Evolutionary conservation across 2,329 filamentous ascomycete species (phyloP).

Genomic region (Beauveria asiatica): DNA sequence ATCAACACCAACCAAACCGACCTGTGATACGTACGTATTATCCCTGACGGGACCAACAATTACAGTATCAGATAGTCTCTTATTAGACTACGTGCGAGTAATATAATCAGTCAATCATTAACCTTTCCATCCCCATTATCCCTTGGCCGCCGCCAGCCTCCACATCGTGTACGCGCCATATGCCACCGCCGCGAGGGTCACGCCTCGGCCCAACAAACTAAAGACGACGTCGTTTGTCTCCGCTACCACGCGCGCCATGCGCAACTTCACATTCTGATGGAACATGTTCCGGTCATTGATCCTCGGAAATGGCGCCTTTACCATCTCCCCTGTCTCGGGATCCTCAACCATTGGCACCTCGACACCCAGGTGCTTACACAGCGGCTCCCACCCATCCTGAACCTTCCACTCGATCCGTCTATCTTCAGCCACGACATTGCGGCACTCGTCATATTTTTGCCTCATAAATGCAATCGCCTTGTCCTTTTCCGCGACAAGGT

Average conservation of each 20-base stretch:
- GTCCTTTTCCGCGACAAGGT: slow-evolving; percentile 26
- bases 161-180: slow-evolving; percentile 1
- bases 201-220: background rate
- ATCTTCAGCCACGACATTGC: slow-evolving; percentile 24
- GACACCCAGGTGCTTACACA: slow-evolving; percentile 31
- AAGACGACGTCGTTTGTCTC: background rate
- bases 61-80: no score
- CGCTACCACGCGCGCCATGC: slow-evolving; percentile 5
- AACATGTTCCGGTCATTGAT: slow-evolving; percentile 16
- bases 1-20: no score
- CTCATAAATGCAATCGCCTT: slow-evolving; percentile 30
- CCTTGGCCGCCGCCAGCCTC: background rate
- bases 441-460: slow-evolving; percentile 28
- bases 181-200: background rate
- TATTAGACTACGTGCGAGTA: no score
- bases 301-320: slow-evolving; percentile 16
- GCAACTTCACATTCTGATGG: background rate
- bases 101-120: no score
- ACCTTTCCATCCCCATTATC: background rate
- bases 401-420: slow-evolving; percentile 31
- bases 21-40: no score
- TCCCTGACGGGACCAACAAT: no score
- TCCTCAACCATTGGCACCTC: slow-evolving; percentile 26
- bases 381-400: slow-evolving; percentile 31
- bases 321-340: slow-evolving; percentile 16